Percentiles rank a stretch among this genome's conserved stretches.
Evolutionary conservation across 2,329 filamentous ascomycete species (phyloP).

Genomic region (Sordariomycetes sp.): DNA sequence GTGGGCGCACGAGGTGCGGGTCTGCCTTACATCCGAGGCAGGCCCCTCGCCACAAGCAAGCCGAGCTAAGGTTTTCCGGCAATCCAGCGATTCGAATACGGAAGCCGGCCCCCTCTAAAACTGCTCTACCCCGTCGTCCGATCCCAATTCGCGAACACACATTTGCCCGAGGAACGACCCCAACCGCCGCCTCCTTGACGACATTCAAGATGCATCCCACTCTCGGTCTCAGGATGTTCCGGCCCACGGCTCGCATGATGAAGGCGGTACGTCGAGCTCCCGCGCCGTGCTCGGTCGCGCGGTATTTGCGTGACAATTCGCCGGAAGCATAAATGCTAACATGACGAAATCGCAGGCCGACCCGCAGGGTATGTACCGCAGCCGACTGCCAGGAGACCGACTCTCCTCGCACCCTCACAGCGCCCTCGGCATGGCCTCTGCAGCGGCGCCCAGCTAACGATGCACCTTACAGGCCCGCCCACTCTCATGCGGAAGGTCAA

Average conservation of each 20-base stretch:
- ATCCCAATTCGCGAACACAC: conserved; percentile 5
- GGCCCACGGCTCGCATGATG: conserved; percentile 54
- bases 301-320: not conserved
- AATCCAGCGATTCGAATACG: conserved; percentile 1
- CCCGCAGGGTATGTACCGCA: conserved; percentile 10
- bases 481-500: not conserved
- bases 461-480: not conserved
- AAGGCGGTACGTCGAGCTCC: conserved; percentile 43
- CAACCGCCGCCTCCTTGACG: not conserved
- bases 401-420: conserved; percentile 20
- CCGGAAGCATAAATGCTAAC: conserved; percentile 13
- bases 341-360: conserved; percentile 13
- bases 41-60: conserved; percentile 9
- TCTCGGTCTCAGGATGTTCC: conserved; percentile 55
- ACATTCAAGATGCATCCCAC: conserved; percentile 52
- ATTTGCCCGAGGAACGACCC: conserved; percentile 1
- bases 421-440: not conserved
- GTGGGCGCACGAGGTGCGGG: conserved; percentile 1
- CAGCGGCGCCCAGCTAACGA: not conserved
- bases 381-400: conserved; percentile 37
- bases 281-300: not conserved
- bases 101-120: not conserved
- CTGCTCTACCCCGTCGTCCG: not conserved
- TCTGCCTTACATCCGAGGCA: conserved; percentile 20
- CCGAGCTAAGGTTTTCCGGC: conserved; percentile 13